These are phyloP conservation scores for Hyphopichia buzzinii DNA, from an alignment of 1,139 yeast species.

Conservation along the genomic window DNA sequence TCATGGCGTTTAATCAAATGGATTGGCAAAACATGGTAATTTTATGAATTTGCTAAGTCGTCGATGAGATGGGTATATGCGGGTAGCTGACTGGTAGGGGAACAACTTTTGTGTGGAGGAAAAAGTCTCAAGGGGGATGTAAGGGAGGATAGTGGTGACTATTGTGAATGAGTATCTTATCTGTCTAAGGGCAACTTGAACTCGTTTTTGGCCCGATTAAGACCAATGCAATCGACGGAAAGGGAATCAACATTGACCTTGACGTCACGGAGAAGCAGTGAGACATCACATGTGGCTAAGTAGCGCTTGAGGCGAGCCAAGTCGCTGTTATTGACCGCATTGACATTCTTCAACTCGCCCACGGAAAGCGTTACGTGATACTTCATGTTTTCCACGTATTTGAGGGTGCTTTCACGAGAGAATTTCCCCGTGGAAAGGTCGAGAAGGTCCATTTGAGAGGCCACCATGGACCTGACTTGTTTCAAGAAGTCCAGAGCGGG, in stretches of 20 bases:
- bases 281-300: not conserved
- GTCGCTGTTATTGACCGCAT: not conserved
- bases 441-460: not conserved
- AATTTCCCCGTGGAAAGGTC: not conserved
- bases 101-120: too few relatives aligned
- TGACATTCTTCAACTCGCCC: slow-evolving; percentile 6
- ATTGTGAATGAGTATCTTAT: too few relatives aligned
- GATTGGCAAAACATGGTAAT: too few relatives aligned
- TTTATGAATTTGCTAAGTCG: too few relatives aligned
- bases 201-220: slow-evolving; percentile 1
- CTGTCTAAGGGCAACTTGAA: too few relatives aligned
- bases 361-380: slow-evolving; percentile 8
- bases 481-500: not conserved
- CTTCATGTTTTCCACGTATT: not conserved
- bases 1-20: too few relatives aligned
- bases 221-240: slow-evolving; percentile 1
- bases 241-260: slow-evolving; percentile 1
- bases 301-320: not conserved
- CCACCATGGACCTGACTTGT: not conserved
- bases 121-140: too few relatives aligned
- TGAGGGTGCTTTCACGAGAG: not conserved
- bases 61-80: too few relatives aligned
- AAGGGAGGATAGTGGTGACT: too few relatives aligned
- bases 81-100: too few relatives aligned
- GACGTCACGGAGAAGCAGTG: not conserved